A percentile compares a stretch with the other conserved stretches of the same genome.
Conservation (phyloP, 2,329 filamentous ascomycete genomes). For the Stagonosporopsis rhizophila region DNA sequence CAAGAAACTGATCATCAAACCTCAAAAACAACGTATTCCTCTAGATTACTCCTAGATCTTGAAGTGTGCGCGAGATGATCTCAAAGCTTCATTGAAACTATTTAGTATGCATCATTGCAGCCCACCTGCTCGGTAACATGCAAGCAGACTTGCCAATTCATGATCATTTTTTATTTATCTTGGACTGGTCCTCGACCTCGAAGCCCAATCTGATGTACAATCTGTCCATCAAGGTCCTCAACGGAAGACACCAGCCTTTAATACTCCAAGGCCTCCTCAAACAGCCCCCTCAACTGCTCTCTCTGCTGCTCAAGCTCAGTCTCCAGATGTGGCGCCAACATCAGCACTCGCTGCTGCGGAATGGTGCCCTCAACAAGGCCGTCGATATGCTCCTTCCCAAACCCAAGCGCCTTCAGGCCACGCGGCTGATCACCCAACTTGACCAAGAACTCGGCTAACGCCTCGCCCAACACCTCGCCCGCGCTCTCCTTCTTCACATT, state of each 20-base stretch:
- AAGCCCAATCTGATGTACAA: not conserved
- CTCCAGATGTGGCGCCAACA: conserved; percentile 82
- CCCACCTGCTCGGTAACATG: too few species aligned
- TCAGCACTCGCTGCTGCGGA: conserved; percentile 87
- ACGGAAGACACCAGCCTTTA: conserved; percentile 3
- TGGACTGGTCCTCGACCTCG: too few species aligned
- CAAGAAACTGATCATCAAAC: too few species aligned
- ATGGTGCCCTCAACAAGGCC: conserved; percentile 91
- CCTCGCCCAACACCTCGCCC: conserved; percentile 85
- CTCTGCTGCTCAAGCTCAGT: conserved; percentile 57
- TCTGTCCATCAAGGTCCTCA: not conserved
- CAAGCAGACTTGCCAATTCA: too few species aligned
- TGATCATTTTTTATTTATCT: too few species aligned
- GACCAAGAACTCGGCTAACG: conserved; percentile 79
- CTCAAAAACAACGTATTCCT: too few species aligned
- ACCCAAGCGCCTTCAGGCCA: conserved; percentile 84
- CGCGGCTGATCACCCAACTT: conserved; percentile 88
- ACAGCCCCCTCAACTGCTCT: conserved; percentile 56
- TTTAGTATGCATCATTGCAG: too few species aligned
- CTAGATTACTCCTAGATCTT: too few species aligned
- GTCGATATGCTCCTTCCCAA: conserved; percentile 76
- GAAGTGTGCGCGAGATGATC: too few species aligned
- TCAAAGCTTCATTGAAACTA: too few species aligned
- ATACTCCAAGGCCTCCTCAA: conserved; percentile 57
- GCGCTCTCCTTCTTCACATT: conserved; percentile 89